Conservation (phyloP, 805 yeast genomes). For the Candida maesae region DNA sequence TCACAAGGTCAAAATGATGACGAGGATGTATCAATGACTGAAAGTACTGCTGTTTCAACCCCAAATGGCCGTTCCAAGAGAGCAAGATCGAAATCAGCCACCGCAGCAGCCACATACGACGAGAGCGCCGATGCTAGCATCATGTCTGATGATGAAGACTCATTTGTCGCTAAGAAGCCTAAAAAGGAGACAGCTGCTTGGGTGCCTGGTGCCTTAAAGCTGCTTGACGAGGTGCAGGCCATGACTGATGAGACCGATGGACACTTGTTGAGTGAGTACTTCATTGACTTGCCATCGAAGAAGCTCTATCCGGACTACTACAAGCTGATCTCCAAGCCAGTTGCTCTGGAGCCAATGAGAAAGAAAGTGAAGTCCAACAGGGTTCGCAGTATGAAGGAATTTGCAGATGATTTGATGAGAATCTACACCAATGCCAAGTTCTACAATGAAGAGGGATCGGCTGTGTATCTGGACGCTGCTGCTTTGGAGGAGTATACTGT, state of each 20-base stretch:
- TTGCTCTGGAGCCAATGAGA: constrained; percentile 60
- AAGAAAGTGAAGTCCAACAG: constrained; percentile 50
- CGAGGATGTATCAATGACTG: constrained; percentile 4
- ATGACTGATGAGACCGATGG: constrained; percentile 31
- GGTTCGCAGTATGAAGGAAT: constrained; percentile 42
- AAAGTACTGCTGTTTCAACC: constrained; percentile 2
- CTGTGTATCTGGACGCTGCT: constrained; percentile 78
- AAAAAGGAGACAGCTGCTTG: constrained; percentile 26
- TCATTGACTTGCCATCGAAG: constrained; percentile 67
- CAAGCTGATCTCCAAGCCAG: constrained; percentile 48
- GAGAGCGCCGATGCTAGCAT: constrained; percentile 10
- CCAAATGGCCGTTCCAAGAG: constrained; percentile 21
- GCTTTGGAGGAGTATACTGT: constrained; percentile 71
- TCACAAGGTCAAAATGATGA: constrained; percentile 6
- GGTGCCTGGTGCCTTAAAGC: constrained; percentile 28
- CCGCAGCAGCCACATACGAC: constrained; percentile 2
- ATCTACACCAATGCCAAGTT: constrained; percentile 84
- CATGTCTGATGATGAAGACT: not conserved
- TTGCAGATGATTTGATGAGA: constrained; percentile 57
- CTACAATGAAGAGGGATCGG: constrained; percentile 88
- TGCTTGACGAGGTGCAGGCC: constrained; percentile 42
- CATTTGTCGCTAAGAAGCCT: constrained; percentile 19
- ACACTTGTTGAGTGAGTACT: constrained; percentile 45
- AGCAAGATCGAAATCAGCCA: constrained; percentile 20
- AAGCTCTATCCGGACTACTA: constrained; percentile 85